Conservation (phyloP, 2,329 filamentous ascomycete genomes). For the Colletotrichum incanum region DNA sequence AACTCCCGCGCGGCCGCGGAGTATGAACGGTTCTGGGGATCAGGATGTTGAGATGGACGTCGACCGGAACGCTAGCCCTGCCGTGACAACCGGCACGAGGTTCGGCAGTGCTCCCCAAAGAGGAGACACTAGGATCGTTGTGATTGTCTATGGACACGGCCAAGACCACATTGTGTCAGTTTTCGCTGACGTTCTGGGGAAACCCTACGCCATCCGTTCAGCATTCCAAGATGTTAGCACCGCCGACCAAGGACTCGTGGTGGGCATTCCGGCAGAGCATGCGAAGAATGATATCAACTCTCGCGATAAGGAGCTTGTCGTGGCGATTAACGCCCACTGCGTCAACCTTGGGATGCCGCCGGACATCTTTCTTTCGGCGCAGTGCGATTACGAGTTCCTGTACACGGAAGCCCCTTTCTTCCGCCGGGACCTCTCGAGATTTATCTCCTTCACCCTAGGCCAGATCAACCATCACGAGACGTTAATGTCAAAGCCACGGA, state of each 20-base stretch:
- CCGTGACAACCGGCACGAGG: constrained; percentile 55
- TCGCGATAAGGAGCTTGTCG: constrained; percentile 72
- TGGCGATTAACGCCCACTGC: constrained; percentile 84
- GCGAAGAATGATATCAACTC: constrained; percentile 71
- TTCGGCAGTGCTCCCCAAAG: constrained; percentile 63
- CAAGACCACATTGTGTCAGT: constrained; percentile 83
- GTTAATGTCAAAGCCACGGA: constrained; percentile 82
- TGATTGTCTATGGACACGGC: constrained; percentile 78
- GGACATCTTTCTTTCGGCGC: constrained; percentile 74
- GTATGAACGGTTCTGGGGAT: constrained; percentile 46
- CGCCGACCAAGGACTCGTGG: constrained; percentile 74
- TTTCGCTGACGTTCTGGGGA: constrained; percentile 85
- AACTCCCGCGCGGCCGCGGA: constrained; percentile 49
- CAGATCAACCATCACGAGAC: constrained; percentile 85
- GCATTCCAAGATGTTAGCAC: constrained; percentile 68
- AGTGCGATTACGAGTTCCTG: constrained; percentile 89
- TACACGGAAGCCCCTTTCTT: constrained; percentile 82
- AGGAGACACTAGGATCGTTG: constrained; percentile 72
- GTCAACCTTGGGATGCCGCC: constrained; percentile 79
- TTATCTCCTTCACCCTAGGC: constrained; percentile 84
- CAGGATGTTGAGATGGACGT: constrained; percentile 52
- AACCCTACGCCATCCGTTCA: constrained; percentile 74
- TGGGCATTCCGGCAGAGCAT: constrained; percentile 74
- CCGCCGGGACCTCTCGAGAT: constrained; percentile 83
- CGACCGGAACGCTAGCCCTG: constrained; percentile 55